Percentiles rank a stretch among this genome's conserved stretches.
These are phyloP conservation scores for Maudiozyma pseudohumilis DNA, from an alignment of 805 yeast species.

Conservation along the genomic window DNA sequence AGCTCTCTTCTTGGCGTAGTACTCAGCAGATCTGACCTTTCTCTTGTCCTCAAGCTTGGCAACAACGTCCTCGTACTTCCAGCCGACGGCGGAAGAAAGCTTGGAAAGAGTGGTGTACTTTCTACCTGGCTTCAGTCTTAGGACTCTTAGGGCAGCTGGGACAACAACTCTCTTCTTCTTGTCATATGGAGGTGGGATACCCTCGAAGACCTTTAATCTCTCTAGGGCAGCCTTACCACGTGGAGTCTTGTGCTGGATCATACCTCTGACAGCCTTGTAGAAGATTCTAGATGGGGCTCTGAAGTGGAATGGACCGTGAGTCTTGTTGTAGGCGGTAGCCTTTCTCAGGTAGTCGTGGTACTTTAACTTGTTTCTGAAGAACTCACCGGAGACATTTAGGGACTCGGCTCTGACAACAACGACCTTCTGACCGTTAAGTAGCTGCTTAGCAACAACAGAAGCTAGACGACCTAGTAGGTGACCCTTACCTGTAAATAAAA, in stretches of 20 bases:
- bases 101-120: conserved; percentile 98
- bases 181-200: conserved; percentile 99
- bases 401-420: conserved; percentile 97
- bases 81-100: conserved; percentile 93
- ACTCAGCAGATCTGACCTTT: conserved; percentile 97
- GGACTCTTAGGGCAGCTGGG: conserved; percentile 98
- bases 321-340: conserved; percentile 97
- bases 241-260: conserved; percentile 99
- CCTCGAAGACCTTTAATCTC: conserved; percentile 98
- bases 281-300: conserved; percentile 99
- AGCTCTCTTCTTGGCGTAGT: conserved; percentile 97
- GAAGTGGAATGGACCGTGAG: conserved; percentile 99
- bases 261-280: conserved; percentile 99
- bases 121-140: conserved; percentile 99
- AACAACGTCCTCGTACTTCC: conserved; percentile 99
- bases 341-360: conserved; percentile 99
- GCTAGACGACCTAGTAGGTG: conserved; percentile 99
- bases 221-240: conserved; percentile 99
- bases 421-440: conserved; percentile 95
- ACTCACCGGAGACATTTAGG: conserved; percentile 98
- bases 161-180: conserved; percentile 99
- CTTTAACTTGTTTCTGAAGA: conserved; percentile 99
- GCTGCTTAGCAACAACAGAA: conserved; percentile 95
- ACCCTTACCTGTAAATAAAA: conserved; percentile 65
- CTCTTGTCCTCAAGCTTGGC: conserved; percentile 98